Evolutionary conservation across 805 yeast species (phyloP).

Genomic region (Sugiyamaella boreocaroliniensis): DNA sequence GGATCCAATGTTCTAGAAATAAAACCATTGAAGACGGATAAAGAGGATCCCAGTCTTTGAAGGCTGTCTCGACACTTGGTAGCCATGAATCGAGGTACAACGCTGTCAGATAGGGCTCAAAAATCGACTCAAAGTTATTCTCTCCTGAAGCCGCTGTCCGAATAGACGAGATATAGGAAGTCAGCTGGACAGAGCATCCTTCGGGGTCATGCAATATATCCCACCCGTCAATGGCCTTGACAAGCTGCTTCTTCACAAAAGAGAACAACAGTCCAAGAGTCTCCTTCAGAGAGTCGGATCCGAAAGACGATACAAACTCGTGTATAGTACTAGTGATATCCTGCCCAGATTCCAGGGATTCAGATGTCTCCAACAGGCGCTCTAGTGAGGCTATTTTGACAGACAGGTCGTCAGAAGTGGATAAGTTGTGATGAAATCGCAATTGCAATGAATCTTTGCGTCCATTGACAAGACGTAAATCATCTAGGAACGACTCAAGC

Average conservation of each 20-base stretch:
- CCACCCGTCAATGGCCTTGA: neutral
- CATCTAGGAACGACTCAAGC: neutral
- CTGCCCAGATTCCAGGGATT: neutral
- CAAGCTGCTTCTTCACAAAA: neutral
- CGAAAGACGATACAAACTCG: neutral
- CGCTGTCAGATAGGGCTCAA: neutral
- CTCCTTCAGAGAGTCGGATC: neutral
- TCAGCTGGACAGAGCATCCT: neutral
- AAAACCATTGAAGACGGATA: slow-evolving; percentile 37
- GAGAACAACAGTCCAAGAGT: neutral
- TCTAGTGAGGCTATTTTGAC: neutral
- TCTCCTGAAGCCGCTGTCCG: neutral
- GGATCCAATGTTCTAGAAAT: slow-evolving; percentile 38
- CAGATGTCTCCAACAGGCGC: neutral
- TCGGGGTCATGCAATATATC: neutral
- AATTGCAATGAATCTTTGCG: neutral
- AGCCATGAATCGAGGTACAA: slow-evolving; percentile 28
- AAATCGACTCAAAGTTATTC: neutral
- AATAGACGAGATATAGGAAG: neutral
- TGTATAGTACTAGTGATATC: neutral
- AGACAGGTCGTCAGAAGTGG: neutral
- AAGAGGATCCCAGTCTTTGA: slow-evolving; percentile 33
- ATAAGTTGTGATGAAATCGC: neutral
- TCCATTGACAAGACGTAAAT: neutral
- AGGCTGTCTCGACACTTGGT: slow-evolving; percentile 27